phyloP scores from a whole-genome alignment of 2,329 filamentous ascomycete genomes.

The Macroventuria anomochaeta region DNA sequence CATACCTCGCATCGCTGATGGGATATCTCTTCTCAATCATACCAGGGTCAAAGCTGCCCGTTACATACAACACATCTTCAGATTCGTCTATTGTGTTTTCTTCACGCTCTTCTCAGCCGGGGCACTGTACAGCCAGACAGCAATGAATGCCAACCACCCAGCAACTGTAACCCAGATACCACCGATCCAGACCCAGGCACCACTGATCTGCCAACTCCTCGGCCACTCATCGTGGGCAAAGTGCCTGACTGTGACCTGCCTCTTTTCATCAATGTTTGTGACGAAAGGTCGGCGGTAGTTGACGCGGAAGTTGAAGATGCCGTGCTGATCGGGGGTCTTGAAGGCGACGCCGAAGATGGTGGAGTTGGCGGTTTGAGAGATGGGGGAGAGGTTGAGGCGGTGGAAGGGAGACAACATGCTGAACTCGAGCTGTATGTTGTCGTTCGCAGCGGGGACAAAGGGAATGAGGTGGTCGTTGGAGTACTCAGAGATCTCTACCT shows the following conservation, averaged over 20 bases:
- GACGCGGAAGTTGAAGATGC: slow-evolving; percentile 97
- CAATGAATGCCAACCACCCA: slow-evolving; percentile 85
- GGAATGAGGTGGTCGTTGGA: slow-evolving; percentile 74
- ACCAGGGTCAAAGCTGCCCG: background rate
- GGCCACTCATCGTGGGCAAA: slow-evolving; percentile 98
- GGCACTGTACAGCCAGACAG: slow-evolving; percentile 83
- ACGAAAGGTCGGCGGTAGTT: slow-evolving; percentile 97
- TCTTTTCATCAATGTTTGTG: slow-evolving; percentile 89
- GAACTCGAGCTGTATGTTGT: slow-evolving; percentile 92
- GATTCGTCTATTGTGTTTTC: slow-evolving; percentile 54
- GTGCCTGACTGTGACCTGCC: slow-evolving; percentile 91
- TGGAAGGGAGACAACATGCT: slow-evolving; percentile 98
- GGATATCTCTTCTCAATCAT: slow-evolving; percentile 18
- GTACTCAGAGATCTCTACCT: slow-evolving; percentile 89
- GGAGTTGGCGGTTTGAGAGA: slow-evolving; percentile 66
- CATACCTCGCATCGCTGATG: slow-evolving; percentile 18
- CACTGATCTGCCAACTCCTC: slow-evolving; percentile 85
- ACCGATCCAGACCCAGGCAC: slow-evolving; percentile 92
- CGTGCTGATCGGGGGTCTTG: slow-evolving; percentile 91
- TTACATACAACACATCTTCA: slow-evolving; percentile 6
- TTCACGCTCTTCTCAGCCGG: slow-evolving; percentile 60
- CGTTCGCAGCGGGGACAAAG: slow-evolving; percentile 71
- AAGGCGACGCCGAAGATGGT: slow-evolving; percentile 79
- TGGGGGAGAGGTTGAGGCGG: slow-evolving; percentile 73
- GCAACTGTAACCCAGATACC: slow-evolving; percentile 83